phyloP scores from a whole-genome alignment of 148 eudicot genomes.

The Fagopyrum esculentum region DNA sequence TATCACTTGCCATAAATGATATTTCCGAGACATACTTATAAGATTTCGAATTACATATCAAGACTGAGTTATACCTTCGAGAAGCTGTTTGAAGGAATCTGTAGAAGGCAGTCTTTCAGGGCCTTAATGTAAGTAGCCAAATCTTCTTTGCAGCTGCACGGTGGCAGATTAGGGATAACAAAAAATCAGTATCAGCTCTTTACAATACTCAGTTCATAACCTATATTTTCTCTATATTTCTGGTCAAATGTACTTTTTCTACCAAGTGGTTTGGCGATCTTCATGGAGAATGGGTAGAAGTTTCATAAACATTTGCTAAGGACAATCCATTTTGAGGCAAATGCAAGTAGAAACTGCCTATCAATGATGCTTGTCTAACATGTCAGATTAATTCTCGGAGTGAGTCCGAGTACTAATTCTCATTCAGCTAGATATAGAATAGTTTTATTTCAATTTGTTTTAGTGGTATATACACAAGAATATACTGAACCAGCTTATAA shows the following conservation, averaged over 20 bases:
- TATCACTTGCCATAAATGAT: not conserved
- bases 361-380: not conserved
- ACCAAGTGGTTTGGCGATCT: not conserved
- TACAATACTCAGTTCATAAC: not conserved
- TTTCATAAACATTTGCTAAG: not conserved
- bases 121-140: slow-evolving; percentile 65
- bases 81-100: slow-evolving; percentile 72
- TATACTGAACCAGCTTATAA: not conserved
- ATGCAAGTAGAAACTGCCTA: not conserved
- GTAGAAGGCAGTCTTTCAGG: slow-evolving; percentile 47
- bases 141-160: slow-evolving; percentile 55
- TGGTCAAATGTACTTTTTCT: not conserved
- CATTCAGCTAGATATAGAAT: not conserved
- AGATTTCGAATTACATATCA: not conserved
- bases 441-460: not conserved
- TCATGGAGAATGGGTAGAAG: slow-evolving; percentile 6
- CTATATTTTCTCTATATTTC: not conserved
- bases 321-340: not conserved
- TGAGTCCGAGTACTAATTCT: not conserved
- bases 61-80: slow-evolving; percentile 47
- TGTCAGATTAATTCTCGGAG: not conserved
- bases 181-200: not conserved
- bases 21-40: not conserved
- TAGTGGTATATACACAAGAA: not conserved
- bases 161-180: not conserved